Evolutionary conservation across 2,329 filamentous ascomycete species (phyloP).

Genomic region (Xylariaceae sp.): DNA sequence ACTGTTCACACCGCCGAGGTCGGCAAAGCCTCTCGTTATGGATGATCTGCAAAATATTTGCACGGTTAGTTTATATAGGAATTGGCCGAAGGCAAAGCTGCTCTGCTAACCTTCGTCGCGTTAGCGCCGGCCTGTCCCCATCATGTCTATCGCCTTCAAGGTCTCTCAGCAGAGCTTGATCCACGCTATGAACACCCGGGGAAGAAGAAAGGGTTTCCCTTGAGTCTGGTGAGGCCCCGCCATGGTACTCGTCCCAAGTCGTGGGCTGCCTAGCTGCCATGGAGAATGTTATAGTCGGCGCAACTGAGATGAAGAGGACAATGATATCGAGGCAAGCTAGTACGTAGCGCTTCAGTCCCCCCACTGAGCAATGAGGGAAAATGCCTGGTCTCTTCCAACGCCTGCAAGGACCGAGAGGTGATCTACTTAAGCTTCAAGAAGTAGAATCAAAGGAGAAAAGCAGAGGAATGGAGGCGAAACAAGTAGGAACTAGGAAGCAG

Average conservation of each 20-base stretch:
- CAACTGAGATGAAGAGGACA: not conserved
- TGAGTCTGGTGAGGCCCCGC: conserved; percentile 43
- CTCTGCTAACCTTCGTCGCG: conserved; percentile 42
- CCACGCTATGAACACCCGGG: conserved; percentile 44
- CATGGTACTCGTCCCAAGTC: conserved; percentile 53
- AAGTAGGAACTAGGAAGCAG: not conserved
- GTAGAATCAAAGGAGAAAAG: not conserved
- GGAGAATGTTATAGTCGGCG: conserved; percentile 12
- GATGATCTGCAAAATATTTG: conserved; percentile 53
- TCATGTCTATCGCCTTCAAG: conserved; percentile 41
- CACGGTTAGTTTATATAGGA: conserved; percentile 10
- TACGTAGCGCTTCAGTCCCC: too few relatives aligned
- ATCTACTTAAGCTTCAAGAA: not conserved
- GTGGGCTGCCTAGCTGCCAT: conserved; percentile 32
- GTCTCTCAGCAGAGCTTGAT: conserved; percentile 48
- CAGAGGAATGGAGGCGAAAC: not conserved
- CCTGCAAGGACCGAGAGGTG: not conserved
- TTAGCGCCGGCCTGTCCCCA: conserved; percentile 35
- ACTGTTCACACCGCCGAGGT: conserved; percentile 89
- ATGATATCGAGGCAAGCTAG: not conserved
- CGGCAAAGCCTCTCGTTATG: conserved; percentile 59
- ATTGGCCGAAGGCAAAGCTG: not conserved
- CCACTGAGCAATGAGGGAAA: not conserved
- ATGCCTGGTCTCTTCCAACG: not conserved
- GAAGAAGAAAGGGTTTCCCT: conserved; percentile 46